A percentile compares a stretch with the other conserved stretches of the same genome.
phyloP scores from a whole-genome alignment of 768 basidiomycete genomes.

The Pholiota conissans region DNA sequence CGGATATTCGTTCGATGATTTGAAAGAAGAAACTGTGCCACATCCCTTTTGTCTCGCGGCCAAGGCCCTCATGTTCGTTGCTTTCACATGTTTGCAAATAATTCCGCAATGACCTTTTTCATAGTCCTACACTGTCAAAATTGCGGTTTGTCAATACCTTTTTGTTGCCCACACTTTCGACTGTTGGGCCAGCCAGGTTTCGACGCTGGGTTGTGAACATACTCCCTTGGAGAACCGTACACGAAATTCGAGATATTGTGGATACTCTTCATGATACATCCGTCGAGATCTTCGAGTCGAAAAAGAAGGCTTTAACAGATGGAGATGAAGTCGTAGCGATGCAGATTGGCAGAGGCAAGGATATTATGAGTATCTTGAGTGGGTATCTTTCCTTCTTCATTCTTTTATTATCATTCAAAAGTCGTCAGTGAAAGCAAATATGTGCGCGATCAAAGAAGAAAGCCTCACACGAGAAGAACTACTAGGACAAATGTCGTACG shows the following conservation, averaged over 20 bases:
- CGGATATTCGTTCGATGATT: slow-evolving; percentile 41
- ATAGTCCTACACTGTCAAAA: slow-evolving; percentile 12
- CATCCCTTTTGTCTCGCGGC: slow-evolving; percentile 32
- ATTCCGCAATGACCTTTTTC: background rate
- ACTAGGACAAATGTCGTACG: slow-evolving; percentile 33
- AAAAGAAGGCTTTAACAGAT: slow-evolving; percentile 33
- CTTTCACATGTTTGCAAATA: background rate
- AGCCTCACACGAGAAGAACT: slow-evolving; percentile 33
- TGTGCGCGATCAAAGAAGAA: slow-evolving; percentile 28
- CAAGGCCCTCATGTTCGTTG: slow-evolving; percentile 30
- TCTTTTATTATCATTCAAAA: slow-evolving; percentile 7
- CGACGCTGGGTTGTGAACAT: slow-evolving; percentile 32
- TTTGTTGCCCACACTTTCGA: slow-evolving; percentile 1
- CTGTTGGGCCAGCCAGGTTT: slow-evolving; percentile 20
- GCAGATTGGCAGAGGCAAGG: slow-evolving; percentile 41
- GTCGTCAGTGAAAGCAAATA: slow-evolving; percentile 36
- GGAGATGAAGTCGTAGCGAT: slow-evolving; percentile 32
- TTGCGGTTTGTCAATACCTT: slow-evolving; percentile 16
- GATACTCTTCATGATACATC: slow-evolving; percentile 37
- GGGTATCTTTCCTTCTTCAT: slow-evolving; percentile 11
- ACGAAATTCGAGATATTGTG: slow-evolving; percentile 29
- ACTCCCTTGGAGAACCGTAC: slow-evolving; percentile 31
- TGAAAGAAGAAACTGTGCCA: slow-evolving; percentile 27
- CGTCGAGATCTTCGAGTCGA: slow-evolving; percentile 33
- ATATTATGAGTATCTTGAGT: slow-evolving; percentile 49